These are phyloP conservation scores for Hypoxylon trugodes DNA, from an alignment of 495 filamentous ascomycete genomes.

Conservation along the genomic window DNA sequence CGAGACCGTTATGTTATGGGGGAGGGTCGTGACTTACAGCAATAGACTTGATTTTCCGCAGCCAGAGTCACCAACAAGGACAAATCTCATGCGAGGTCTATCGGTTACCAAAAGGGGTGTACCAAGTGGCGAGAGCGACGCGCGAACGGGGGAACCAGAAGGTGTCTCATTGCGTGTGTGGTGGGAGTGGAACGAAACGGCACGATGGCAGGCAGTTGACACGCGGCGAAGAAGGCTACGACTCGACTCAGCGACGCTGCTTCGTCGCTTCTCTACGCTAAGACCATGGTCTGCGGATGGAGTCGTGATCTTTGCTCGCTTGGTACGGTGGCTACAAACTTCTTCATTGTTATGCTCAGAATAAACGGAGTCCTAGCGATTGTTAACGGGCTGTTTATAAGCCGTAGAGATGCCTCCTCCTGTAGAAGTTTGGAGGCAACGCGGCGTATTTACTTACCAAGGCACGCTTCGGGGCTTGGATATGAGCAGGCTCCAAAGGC, in stretches of 20 bases:
- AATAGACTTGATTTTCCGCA: conserved; percentile 43
- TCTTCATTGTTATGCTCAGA: background rate
- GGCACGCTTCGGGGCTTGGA: conserved; percentile 27
- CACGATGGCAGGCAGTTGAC: conserved; percentile 20
- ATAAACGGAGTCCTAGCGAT: conserved; percentile 14
- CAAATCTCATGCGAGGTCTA: conserved; percentile 38
- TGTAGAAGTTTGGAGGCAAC: background rate
- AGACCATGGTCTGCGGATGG: background rate
- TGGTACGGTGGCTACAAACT: conserved; percentile 21
- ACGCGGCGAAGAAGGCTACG: conserved; percentile 15
- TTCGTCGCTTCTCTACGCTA: conserved; percentile 1
- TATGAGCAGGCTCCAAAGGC: conserved; percentile 11
- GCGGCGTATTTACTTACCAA: conserved; percentile 22
- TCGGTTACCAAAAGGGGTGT: conserved; percentile 17
- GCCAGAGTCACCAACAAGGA: conserved; percentile 39
- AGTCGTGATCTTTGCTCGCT: conserved; percentile 17
- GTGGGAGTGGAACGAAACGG: background rate
- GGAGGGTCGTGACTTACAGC: conserved; percentile 24
- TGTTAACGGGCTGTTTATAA: conserved; percentile 4
- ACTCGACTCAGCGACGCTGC: conserved; percentile 6
- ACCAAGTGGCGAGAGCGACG: conserved; percentile 5
- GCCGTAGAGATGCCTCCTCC: background rate
- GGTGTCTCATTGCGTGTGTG: background rate
- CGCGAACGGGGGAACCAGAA: background rate
- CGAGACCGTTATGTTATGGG: background rate